A percentile compares a stretch with the other conserved stretches of the same genome.
Evolutionary conservation across 805 yeast genomes (phyloP).

Genomic region (Saccharomyces mikatae): DNA sequence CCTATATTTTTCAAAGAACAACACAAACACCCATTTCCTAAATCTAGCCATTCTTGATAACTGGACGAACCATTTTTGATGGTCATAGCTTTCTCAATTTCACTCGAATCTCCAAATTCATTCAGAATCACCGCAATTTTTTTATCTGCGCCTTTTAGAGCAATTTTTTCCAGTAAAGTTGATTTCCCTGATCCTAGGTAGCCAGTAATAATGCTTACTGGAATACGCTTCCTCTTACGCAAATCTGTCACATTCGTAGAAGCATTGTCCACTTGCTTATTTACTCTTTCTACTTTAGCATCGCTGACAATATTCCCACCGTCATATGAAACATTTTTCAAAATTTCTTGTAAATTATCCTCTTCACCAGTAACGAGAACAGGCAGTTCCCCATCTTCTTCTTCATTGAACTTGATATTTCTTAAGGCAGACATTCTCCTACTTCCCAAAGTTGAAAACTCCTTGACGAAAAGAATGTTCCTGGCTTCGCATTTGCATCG

Average conservation of each 20-base stretch:
- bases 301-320: constrained; percentile 27
- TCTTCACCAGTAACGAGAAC: constrained; percentile 25
- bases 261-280: constrained; percentile 17
- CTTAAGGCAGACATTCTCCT: constrained; percentile 26
- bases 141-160: constrained; percentile 53
- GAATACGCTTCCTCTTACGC: constrained; percentile 43
- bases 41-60: constrained; percentile 89
- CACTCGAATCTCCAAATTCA: constrained; percentile 87
- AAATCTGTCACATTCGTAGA: background rate
- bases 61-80: constrained; percentile 43
- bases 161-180: constrained; percentile 69
- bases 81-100: constrained; percentile 79
- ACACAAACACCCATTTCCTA: constrained; percentile 94
- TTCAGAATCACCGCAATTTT: constrained; percentile 84
- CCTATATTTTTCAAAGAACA: constrained; percentile 95
- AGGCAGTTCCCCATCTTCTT: constrained; percentile 31
- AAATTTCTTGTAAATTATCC: constrained; percentile 17
- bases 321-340: constrained; percentile 18
- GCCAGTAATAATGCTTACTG: constrained; percentile 90
- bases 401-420: constrained; percentile 22
- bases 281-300: constrained; percentile 24
- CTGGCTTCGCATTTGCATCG: background rate
- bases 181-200: constrained; percentile 93
- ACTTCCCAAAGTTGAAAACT: background rate
- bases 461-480: background rate